Base-by-base conservation (phyloP, 805 yeast genomes). In the Barnettozyma populi region DNA sequence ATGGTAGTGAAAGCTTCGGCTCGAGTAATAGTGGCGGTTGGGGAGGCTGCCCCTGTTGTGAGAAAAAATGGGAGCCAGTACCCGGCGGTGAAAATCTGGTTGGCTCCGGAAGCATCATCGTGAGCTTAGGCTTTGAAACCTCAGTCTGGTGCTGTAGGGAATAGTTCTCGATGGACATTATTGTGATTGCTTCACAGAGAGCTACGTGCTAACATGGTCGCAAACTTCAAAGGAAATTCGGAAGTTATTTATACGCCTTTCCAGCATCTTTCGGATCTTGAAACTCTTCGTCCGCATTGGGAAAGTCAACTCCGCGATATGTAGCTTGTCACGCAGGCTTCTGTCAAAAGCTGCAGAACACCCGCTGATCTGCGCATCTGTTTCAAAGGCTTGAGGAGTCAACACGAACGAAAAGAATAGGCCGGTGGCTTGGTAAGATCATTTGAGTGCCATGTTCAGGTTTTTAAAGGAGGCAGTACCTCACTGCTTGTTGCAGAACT, bases 61-160 rank as follows among this genome's bases (percentile, higher is more conserved):
- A 21, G 16, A 18, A 20, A 37, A 21, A 21, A 21, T n/a, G 40
- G 5, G 29, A 20, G 10, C 37, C 37, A 37, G 29, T 8, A 37
- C 24, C 14, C 10, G 50, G 44, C 9, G 56, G 48, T 2, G 55
- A 46, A 35, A 50, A 47, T 38, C 53, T 49, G 11, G 51, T n/a
- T 9, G 60, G 58, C 35, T 53, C 55, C 13, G 60, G 60, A 2
- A 54, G 48, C 52, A 53, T 48, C 56, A 53, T 51, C 13, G 47
- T 38, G 13, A 55, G 47, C 37, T 49, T 49, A 20, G 56, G 55
- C 31, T 48, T 52, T 20, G 49, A 44, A 13, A 38, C 21, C 11
- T 19, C 19, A 35, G 35, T 32, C 14, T 52, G 51, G 14, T 41
- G 25, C 20, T 42, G 36, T 6, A 29, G 31, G 4, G 42, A 25